Evolutionary conservation across 148 eudicot genomes (phyloP), one percentile per base, ranked within the genome.

Genomic region (Suaeda aralocaspica): DNA sequence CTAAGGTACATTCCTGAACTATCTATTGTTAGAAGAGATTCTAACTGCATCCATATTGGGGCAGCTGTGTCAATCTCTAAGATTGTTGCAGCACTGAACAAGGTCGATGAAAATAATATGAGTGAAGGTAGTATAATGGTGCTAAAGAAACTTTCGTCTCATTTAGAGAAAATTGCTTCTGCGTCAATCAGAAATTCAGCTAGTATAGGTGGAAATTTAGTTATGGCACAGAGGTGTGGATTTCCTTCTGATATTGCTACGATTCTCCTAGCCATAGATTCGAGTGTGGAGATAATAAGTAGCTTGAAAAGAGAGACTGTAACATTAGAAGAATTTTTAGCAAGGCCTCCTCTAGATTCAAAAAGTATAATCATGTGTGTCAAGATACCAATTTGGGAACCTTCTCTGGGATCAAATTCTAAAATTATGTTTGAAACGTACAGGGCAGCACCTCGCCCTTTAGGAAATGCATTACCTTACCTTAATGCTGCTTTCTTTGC

Each of bases 191-290:
- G 97, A 75, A 94, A 94, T 73, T 84, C 91, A 53, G 98, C 89
- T 25, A 94, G 97, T 76, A 25, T 94, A 31, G 98, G 97, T n/a
- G 98, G 98, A 9, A 94, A 94, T 84, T 76, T 94, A 68, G 82
- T 89, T 8, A 94, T 94, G 97, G 95, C 98, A 28, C 98, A 94
- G 65, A 84, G 85, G 71, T 79, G 77, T 33, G 62, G 76, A 52
- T 94, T 94, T 79, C 97, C 98, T 59, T 94, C 98, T 9, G 98
- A 94, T 74, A 78, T 91, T 59, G 88, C 82, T 71, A 94, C 98
- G 12, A 64, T 94, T 67, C 86, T 94, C 65, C 85, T 94, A 69
- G 90, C 89, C 31, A 86, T 81, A 31, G 83, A 79, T 77, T 72
- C 97, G 0, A 78, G 65, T 31, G 85, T 94, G 28, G 86, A 72